phyloP scores from a whole-genome alignment of 2,329 filamentous ascomycete genomes.

The Knoxdaviesia proteae region DNA sequence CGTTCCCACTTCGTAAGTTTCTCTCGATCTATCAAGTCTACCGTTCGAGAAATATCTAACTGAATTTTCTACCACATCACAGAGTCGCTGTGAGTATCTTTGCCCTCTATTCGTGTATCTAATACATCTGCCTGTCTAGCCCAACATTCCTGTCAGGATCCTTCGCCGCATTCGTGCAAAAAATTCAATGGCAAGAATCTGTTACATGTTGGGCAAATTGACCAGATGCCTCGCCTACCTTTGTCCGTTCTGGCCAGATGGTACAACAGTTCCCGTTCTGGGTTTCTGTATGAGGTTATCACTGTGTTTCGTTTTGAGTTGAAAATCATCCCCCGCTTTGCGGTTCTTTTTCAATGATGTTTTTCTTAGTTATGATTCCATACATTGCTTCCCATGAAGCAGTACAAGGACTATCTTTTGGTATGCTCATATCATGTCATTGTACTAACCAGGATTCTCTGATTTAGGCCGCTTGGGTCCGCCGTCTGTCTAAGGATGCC shows the following conservation, averaged over 20 bases:
- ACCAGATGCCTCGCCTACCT: constrained; percentile 28
- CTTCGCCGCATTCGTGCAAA: constrained; percentile 27
- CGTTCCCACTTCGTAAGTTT: constrained; percentile 83
- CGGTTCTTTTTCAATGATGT: constrained; percentile 36
- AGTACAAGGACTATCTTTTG: not conserved
- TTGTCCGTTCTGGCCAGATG: constrained; percentile 9
- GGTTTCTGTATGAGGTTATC: constrained; percentile 49
- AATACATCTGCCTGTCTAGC: constrained; percentile 16
- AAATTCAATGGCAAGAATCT: constrained; percentile 59
- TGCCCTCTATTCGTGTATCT: not conserved
- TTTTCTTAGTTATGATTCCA: constrained; percentile 98
- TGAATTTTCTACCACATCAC: not conserved
- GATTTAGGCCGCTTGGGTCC: constrained; percentile 74
- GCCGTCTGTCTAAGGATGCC: constrained; percentile 68
- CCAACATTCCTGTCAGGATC: constrained; percentile 77
- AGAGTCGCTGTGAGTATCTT: no score
- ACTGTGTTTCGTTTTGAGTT: constrained; percentile 92
- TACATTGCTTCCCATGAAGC: constrained; percentile 25
- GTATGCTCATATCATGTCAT: constrained; percentile 4
- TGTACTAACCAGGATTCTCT: constrained; percentile 9
- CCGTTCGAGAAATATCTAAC: not conserved
- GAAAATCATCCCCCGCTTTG: constrained; percentile 51
- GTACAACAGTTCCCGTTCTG: constrained; percentile 59
- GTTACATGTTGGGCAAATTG: constrained; percentile 99
- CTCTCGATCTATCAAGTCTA: constrained; percentile 3